A percentile compares a stretch with the other conserved stretches of the same genome.
Evolutionary conservation across 2,329 filamentous ascomycete genomes (phyloP).

Genomic region (Fusarium fujikuroi): DNA sequence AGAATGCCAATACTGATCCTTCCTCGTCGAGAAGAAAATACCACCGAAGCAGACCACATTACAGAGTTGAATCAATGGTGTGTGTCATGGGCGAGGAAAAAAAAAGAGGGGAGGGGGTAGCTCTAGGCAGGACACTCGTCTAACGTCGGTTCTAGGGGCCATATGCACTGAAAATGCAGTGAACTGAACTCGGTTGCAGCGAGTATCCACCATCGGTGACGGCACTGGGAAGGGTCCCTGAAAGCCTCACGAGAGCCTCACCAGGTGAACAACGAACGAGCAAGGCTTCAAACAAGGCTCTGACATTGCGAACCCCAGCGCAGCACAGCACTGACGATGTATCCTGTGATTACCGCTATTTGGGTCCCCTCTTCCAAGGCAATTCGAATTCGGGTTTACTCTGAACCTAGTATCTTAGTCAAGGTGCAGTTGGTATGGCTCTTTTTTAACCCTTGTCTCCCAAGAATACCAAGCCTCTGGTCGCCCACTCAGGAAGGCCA

Average conservation of each 20-base stretch:
- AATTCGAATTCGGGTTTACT: conserved; percentile 33
- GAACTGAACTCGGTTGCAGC: conserved; percentile 19
- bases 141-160: conserved; percentile 39
- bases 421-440: conserved; percentile 18
- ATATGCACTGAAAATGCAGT: conserved; percentile 1
- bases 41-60: conserved; percentile 10
- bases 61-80: conserved; percentile 17
- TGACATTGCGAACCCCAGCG: conserved; percentile 2
- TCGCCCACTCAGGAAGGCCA: conserved; percentile 30
- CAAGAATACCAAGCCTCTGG: conserved; percentile 38
- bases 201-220: conserved; percentile 29
- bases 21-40: conserved; percentile 23
- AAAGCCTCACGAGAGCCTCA: conserved; percentile 31
- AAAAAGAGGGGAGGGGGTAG: conserved; percentile 11
- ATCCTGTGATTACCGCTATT: conserved; percentile 19
- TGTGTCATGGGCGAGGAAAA: neutral
- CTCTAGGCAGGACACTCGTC: conserved; percentile 20
- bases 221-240: conserved; percentile 17
- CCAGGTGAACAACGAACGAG: neutral
- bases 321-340: conserved; percentile 20
- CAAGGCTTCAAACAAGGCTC: conserved; percentile 29
- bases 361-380: conserved; percentile 25
- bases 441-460: conserved; percentile 24
- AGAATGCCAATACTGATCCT: conserved; percentile 35
- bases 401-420: neutral